A percentile compares a stretch with the other conserved stretches of the same genome.
phyloP scores from a whole-genome alignment of 2,329 filamentous ascomycete species.

The Colletotrichum liriopes region DNA sequence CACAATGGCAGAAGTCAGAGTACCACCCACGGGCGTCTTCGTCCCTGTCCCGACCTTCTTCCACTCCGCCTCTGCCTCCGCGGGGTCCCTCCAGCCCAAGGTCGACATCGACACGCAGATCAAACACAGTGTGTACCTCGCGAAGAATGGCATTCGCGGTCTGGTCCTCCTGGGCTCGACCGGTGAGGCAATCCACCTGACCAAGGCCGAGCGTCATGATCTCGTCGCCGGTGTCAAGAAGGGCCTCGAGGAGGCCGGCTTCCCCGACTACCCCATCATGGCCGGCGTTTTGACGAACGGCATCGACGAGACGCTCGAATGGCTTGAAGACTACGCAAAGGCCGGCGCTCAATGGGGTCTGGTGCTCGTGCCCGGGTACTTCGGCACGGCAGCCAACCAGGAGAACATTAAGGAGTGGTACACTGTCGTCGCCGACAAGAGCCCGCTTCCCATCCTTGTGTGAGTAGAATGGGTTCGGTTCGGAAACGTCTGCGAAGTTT shows the following conservation, averaged over 20 bases:
- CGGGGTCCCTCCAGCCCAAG: slow-evolving; percentile 61
- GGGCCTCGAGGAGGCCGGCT: slow-evolving; percentile 69
- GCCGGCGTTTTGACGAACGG: slow-evolving; percentile 70
- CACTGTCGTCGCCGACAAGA: slow-evolving; percentile 71
- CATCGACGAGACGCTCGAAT: slow-evolving; percentile 68
- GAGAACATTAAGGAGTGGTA: slow-evolving; percentile 75
- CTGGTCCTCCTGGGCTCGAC: slow-evolving; percentile 75
- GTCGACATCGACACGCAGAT: slow-evolving; percentile 72
- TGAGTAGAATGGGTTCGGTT: slow-evolving; percentile 51
- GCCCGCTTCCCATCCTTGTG: slow-evolving; percentile 74
- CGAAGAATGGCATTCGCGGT: slow-evolving; percentile 71
- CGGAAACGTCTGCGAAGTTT: background rate
- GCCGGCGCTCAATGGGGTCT: slow-evolving; percentile 75
- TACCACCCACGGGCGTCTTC: slow-evolving; percentile 65
- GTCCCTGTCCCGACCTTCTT: slow-evolving; percentile 77
- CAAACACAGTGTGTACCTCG: slow-evolving; percentile 72
- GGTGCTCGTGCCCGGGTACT: slow-evolving; percentile 76
- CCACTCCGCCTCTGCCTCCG: slow-evolving; percentile 55
- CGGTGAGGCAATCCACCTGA: slow-evolving; percentile 75
- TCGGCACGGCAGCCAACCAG: slow-evolving; percentile 71
- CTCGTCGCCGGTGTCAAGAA: slow-evolving; percentile 69
- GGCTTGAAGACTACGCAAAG: slow-evolving; percentile 68
- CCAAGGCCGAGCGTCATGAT: slow-evolving; percentile 68
- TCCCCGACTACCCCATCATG: slow-evolving; percentile 69
- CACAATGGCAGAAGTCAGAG: slow-evolving; percentile 37